Percentiles rank a stretch among this genome's conserved stretches.
These are phyloP conservation scores for Arthrobotrys megalospora DNA, from an alignment of 2,329 filamentous ascomycete species.

Conservation along the genomic window DNA sequence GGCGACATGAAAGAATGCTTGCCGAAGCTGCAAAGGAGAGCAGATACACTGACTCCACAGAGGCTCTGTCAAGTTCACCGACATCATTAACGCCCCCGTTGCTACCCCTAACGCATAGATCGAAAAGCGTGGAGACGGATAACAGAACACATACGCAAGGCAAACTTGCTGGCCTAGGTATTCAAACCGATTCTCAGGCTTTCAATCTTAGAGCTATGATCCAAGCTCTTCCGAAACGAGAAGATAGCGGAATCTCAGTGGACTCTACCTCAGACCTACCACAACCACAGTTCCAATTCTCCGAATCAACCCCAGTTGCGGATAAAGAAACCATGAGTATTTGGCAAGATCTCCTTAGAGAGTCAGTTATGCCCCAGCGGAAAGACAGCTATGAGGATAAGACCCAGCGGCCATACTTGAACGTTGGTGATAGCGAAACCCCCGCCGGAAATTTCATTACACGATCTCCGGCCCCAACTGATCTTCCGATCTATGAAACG, in stretches of 20 bases:
- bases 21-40: conserved; percentile 29
- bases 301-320: conserved; percentile 66
- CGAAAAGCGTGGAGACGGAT: conserved; percentile 71
- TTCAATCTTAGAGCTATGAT: conserved; percentile 61
- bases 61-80: conserved; percentile 50
- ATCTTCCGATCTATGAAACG: conserved; percentile 88
- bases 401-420: conserved; percentile 63
- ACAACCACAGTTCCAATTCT: conserved; percentile 67
- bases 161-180: conserved; percentile 72
- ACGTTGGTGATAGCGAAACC: conserved; percentile 67
- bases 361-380: conserved; percentile 67
- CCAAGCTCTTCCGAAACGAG: conserved; percentile 61
- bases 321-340: conserved; percentile 71
- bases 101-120: conserved; percentile 62
- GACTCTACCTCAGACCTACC: conserved; percentile 8
- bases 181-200: conserved; percentile 70
- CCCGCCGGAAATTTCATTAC: conserved; percentile 74
- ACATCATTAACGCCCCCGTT: conserved; percentile 42
- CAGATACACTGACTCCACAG: conserved; percentile 24
- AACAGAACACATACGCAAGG: conserved; percentile 71
- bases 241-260: conserved; percentile 60
- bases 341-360: conserved; percentile 82
- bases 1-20: conserved; percentile 59
- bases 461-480: conserved; percentile 86
- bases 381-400: conserved; percentile 64